Evolutionary conservation across 2,329 filamentous ascomycete species (phyloP).

Genomic region (Didymella lethalis): DNA sequence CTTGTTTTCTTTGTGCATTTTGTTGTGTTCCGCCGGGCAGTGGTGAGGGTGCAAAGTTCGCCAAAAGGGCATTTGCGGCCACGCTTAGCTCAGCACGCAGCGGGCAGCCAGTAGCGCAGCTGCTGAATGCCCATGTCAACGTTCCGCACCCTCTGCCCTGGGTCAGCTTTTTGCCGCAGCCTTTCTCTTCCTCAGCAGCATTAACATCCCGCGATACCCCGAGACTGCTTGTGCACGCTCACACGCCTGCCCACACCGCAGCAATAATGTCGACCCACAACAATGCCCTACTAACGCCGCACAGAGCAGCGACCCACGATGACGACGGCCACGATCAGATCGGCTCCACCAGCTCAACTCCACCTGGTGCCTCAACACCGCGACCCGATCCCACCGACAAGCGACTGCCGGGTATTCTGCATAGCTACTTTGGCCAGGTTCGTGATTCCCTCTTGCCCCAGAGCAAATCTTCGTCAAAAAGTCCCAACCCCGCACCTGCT

Average conservation of each 20-base stretch:
- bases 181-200: constrained; percentile 17
- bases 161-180: constrained; percentile 30
- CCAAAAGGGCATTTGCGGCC: constrained; percentile 14
- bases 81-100: constrained; percentile 31
- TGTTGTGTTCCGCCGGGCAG: constrained; percentile 10
- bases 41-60: constrained; percentile 14
- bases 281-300: constrained; percentile 49
- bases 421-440: constrained; percentile 99
- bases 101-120: constrained; percentile 23
- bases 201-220: constrained; percentile 13
- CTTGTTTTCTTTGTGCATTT: constrained; percentile 11
- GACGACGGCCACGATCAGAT: constrained; percentile 76
- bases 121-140: constrained; percentile 31
- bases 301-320: constrained; percentile 68
- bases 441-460: constrained; percentile 70
- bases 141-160: constrained; percentile 45
- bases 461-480: constrained; percentile 50
- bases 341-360: constrained; percentile 81
- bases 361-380: constrained; percentile 90
- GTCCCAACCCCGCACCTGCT: constrained; percentile 49
- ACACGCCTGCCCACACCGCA: constrained; percentile 19
- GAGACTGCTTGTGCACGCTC: constrained; percentile 13
- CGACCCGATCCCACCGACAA: constrained; percentile 94
- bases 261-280: constrained; percentile 42
- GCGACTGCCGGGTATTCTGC: constrained; percentile 91